phyloP scores from a whole-genome alignment of 192 early-diverging fungal genomes.

The Coemansia sp. region DNA sequence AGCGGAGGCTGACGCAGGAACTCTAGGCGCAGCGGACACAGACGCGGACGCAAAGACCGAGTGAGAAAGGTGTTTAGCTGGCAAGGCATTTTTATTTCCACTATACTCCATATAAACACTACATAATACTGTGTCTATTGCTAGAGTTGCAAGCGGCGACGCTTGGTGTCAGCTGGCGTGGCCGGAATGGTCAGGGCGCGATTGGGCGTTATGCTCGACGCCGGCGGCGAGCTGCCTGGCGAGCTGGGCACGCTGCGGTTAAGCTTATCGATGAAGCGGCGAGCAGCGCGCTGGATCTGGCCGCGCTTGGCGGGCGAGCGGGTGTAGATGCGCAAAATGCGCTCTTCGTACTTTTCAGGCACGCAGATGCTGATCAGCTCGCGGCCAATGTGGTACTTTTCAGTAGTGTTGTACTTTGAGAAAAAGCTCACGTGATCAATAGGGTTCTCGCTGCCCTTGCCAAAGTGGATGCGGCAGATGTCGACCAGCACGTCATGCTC shows the following conservation, averaged over 20 bases:
- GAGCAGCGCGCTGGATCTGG: conserved; percentile 48
- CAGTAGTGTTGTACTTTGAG: conserved; percentile 62
- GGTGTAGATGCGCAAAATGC: conserved; percentile 49
- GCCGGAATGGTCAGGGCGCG: conserved; percentile 44
- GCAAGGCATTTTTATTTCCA: not conserved
- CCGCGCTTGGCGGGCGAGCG: conserved; percentile 35
- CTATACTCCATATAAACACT: not conserved
- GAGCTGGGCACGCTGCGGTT: conserved; percentile 13
- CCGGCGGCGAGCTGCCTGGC: conserved; percentile 15
- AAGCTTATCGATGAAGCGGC: conserved; percentile 34
- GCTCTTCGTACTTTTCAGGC: conserved; percentile 52
- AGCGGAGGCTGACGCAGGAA: not conserved
- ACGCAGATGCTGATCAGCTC: conserved; percentile 66
- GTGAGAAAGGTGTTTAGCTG: conserved; percentile 7
- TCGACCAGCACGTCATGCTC: conserved; percentile 76
- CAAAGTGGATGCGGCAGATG: conserved; percentile 73
- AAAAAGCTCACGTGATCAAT: conserved; percentile 83
- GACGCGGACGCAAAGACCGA: conserved; percentile 26
- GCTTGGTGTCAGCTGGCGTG: conserved; percentile 11
- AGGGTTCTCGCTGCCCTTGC: conserved; percentile 84
- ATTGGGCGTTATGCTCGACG: conserved; percentile 37
- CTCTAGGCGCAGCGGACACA: not conserved
- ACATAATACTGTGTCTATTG: not conserved
- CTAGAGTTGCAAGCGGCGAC: conserved; percentile 35
- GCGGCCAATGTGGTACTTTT: conserved; percentile 65